Base-by-base conservation (phyloP, 2,329 filamentous ascomycete species). In the Xylaria arbuscula region DNA sequence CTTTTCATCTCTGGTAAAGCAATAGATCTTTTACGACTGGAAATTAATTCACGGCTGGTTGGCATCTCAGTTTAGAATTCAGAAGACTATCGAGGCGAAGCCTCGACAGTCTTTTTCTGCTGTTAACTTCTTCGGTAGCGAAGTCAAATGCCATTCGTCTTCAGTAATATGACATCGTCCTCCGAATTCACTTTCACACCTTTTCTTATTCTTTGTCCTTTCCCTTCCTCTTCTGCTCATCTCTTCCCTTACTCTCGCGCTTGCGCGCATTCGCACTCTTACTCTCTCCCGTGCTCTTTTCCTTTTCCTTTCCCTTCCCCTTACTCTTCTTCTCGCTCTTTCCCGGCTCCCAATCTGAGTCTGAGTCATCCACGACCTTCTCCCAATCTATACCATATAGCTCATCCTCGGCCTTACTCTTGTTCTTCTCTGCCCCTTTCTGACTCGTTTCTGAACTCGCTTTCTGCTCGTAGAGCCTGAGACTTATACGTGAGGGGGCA, bases 381-480 rank as follows among this genome's bases (percentile, higher is more conserved):
- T 54, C 51, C 17, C 36, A 32, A 6, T 19, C 40, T n/a, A 11
- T 17, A 2, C 19, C 32, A 2, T 3, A 38, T 10, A 22, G 10
- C n/a, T 19, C 38, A n/a, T 55, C 22, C 36, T 42, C 24, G 6
- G 17, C 9, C 9, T 40, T 13, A 19, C 15, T 6, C n/a, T 11
- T 19, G 34, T 56, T 56, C 17, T 55, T 36, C 51, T 55, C 17
- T 1, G 22, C n/a, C 34, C 8, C 11, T 2, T 53, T n/a, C 5
- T 34, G 19, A 22, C 9, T 17, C 53, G 19, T 8, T 10, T 56
- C 54, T 13, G 22, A 42, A 4, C n/a, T 40, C 11, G 10, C 54
- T 56, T 13, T 56, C 54, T 9, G 10, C 38, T 57, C 54, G 54
- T 57, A 57, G 5, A 57, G 55, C 15, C 55, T 32, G 22, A 45